phyloP scores from a whole-genome alignment of 805 yeast species.

The Myxozyma neotropica region DNA sequence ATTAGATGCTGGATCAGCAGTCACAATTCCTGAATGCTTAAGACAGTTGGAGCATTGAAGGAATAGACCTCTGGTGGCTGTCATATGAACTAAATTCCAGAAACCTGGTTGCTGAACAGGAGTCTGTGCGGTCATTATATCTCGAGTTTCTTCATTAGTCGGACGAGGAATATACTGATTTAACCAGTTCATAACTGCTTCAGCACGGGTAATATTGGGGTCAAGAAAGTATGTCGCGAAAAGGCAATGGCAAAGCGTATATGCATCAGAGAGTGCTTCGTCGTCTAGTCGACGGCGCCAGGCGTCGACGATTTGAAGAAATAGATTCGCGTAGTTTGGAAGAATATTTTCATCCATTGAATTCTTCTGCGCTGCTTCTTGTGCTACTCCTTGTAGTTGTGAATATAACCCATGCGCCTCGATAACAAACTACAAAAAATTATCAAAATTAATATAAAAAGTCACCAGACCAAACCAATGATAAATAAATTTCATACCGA shows the following conservation, averaged over 20 bases:
- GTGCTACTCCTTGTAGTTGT: constrained; percentile 15
- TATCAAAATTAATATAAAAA: background rate
- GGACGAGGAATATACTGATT: constrained; percentile 36
- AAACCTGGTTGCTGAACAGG: constrained; percentile 34
- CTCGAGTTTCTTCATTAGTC: constrained; percentile 31
- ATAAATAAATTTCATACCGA: too few relatives aligned
- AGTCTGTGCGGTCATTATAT: constrained; percentile 25
- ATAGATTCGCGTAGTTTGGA: constrained; percentile 13
- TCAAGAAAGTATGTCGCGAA: constrained; percentile 33
- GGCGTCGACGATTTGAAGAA: constrained; percentile 23
- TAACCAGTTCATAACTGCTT: constrained; percentile 39
- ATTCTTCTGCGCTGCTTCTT: constrained; percentile 6
- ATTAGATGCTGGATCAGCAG: constrained; percentile 31
- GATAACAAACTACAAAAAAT: constrained; percentile 18
- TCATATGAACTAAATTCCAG: constrained; percentile 35
- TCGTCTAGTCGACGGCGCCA: constrained; percentile 24
- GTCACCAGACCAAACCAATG: too few relatives aligned
- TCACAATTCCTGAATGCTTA: constrained; percentile 25
- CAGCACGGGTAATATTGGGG: constrained; percentile 27
- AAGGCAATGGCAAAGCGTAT: constrained; percentile 34
- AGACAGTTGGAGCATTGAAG: constrained; percentile 30
- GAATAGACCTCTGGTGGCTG: constrained; percentile 35
- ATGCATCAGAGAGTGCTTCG: constrained; percentile 33
- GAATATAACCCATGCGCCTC: constrained; percentile 23
- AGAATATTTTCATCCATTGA: constrained; percentile 15